phyloP scores from a whole-genome alignment of 768 basidiomycete genomes.

The Crucibulum laeve region DNA sequence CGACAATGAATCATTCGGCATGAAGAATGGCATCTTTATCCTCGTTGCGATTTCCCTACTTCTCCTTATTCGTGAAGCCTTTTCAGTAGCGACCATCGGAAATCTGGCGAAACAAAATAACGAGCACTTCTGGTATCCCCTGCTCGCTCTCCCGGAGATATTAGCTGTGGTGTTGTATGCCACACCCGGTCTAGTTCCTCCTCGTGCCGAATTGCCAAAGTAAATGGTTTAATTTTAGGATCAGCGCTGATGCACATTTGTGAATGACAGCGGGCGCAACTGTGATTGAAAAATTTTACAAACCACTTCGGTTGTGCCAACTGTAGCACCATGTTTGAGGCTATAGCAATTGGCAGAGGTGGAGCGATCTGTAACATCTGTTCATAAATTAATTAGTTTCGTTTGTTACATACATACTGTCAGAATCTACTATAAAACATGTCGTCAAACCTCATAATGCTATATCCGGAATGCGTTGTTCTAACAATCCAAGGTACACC shows the following conservation, averaged over 20 bases:
- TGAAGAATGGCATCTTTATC: slow-evolving; percentile 22
- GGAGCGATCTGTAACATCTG: no score
- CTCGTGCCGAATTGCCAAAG: slow-evolving; percentile 17
- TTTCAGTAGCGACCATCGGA: slow-evolving; percentile 25
- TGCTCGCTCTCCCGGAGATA: slow-evolving; percentile 33
- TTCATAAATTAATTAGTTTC: no score
- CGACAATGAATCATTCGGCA: slow-evolving; percentile 14
- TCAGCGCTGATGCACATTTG: neutral
- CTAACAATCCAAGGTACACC: no score
- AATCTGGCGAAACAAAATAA: slow-evolving; percentile 18
- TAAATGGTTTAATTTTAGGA: neutral
- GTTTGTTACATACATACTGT: no score
- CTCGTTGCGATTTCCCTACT: slow-evolving; percentile 27
- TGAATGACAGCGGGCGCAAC: no score
- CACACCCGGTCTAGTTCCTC: slow-evolving; percentile 28
- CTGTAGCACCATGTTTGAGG: no score
- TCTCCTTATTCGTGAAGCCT: slow-evolving; percentile 34
- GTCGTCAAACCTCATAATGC: no score
- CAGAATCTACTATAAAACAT: no score
- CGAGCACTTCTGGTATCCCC: slow-evolving; percentile 38
- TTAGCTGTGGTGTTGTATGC: slow-evolving; percentile 29
- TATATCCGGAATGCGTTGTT: no score
- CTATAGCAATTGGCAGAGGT: no score
- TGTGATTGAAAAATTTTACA: no score
- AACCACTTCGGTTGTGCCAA: no score